These are phyloP conservation scores for Lepidopterella palustris DNA, from an alignment of 495 filamentous ascomycete species.

Conservation along the genomic window DNA sequence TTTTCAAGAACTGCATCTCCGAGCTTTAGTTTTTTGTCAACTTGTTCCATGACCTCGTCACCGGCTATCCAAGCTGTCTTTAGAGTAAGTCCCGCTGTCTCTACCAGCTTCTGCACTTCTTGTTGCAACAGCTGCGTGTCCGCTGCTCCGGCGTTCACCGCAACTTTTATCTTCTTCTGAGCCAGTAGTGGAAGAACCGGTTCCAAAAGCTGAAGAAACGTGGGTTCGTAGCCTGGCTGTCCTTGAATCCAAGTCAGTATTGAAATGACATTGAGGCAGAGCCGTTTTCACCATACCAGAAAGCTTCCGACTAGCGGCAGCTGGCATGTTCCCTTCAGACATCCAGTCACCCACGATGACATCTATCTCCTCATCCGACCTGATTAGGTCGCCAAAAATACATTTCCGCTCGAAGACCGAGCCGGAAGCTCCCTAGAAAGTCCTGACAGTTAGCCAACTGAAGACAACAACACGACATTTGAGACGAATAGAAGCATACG, in stretches of 20 bases:
- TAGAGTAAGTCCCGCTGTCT: conserved; percentile 40
- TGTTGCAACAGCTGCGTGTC: conserved; percentile 46
- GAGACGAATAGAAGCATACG: too few relatives aligned
- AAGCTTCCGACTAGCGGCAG: conserved; percentile 40
- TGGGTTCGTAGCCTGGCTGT: conserved; percentile 44
- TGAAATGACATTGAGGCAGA: background rate
- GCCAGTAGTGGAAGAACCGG: conserved; percentile 48
- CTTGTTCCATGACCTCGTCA: conserved; percentile 45
- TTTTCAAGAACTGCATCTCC: conserved; percentile 44
- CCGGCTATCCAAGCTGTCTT: conserved; percentile 50
- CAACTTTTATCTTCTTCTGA: conserved; percentile 48
- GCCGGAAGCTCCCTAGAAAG: too few relatives aligned
- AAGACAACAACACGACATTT: too few relatives aligned
- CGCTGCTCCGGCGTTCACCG: conserved; percentile 52
- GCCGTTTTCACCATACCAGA: too few relatives aligned
- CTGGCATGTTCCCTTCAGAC: conserved; percentile 51
- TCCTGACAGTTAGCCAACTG: too few relatives aligned
- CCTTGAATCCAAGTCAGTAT: conserved; percentile 9
- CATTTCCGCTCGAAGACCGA: too few relatives aligned
- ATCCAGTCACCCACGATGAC: conserved; percentile 55
- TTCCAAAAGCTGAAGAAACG: conserved; percentile 48
- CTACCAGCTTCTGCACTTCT: conserved; percentile 42
- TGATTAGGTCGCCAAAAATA: too few relatives aligned
- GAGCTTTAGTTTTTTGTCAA: conserved; percentile 37
- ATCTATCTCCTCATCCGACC: too few relatives aligned